Evolutionary conservation across 345 rosid genomes (phyloP), one percentile per base, ranked within the genome.

Genomic region (Adansonia digitata): DNA sequence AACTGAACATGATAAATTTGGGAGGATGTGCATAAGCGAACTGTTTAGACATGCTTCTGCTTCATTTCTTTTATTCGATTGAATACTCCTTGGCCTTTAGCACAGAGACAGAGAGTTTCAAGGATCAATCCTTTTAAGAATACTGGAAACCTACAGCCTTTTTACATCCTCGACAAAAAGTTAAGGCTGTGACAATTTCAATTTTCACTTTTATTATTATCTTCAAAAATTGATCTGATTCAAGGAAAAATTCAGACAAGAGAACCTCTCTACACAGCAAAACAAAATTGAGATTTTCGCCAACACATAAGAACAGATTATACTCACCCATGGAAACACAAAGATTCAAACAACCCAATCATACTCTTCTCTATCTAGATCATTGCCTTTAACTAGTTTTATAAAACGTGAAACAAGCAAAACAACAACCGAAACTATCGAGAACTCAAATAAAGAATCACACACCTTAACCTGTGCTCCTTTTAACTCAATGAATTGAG

Each of bases 381-480:
- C 74, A 29, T 55, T 5, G n/a, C 59, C 56, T 35, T 34, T 10
- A n/a, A 39, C 22, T 13, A 59, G 40, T 31, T 70, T 48, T 18
- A 49, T 27, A 10, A 34, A 7, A 22, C 10, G 15, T 7, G 55
- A 7, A 46, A 56, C 22, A 45, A 45, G 55, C 39, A 45, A 26
- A 22, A 12, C 2, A 39, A 14, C 20, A 34, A 61, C 10, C 24
- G 35, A 67, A 67, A 67, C 22, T 24, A 5, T 6, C 1, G 37
- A 12, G 31, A 45, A 8, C 45, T 14, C 20, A 65, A 72, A 29
- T 7, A 48, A 60, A 84, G 2, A 40, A 61, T 48, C 46, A 74
- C 90, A 82, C 73, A 93, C 99, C 97, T 95, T 95, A 87, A 95
- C 99, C 80, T 93, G 99, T 51, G 99, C 97, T 82, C 98, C 98